Evolutionary conservation across 2,329 filamentous ascomycete species (phyloP).

Genomic region (Ceratocystis papillata): DNA sequence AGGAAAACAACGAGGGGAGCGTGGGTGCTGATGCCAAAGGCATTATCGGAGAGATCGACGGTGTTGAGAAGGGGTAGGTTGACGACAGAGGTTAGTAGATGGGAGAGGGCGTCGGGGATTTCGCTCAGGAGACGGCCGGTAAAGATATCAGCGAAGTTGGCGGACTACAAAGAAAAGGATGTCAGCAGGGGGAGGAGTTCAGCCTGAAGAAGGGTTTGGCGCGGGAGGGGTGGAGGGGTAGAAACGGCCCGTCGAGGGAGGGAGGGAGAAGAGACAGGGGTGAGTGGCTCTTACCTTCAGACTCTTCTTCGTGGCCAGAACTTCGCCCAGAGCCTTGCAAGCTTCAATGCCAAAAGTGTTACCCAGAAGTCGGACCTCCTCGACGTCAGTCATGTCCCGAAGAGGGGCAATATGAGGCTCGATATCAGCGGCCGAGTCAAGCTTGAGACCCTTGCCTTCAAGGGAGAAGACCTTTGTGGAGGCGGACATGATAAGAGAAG

Average conservation of each 20-base stretch:
- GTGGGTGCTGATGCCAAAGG: conserved; percentile 90
- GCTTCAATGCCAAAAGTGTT: conserved; percentile 90
- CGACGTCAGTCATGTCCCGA: conserved; percentile 58
- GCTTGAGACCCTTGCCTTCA: conserved; percentile 83
- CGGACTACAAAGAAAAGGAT: conserved; percentile 40
- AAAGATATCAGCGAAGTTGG: conserved; percentile 95
- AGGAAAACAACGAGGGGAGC: conserved; percentile 89
- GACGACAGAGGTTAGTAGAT: conserved; percentile 74
- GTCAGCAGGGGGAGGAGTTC: background rate
- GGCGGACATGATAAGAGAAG: conserved; percentile 36
- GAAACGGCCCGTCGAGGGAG: background rate
- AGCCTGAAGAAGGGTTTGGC: background rate
- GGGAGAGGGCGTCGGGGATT: conserved; percentile 80
- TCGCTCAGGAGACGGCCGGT: conserved; percentile 86
- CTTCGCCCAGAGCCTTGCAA: conserved; percentile 71
- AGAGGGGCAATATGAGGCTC: conserved; percentile 72
- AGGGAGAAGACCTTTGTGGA: conserved; percentile 67
- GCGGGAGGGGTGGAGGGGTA: conserved; percentile 22
- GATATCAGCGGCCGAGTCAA: conserved; percentile 78
- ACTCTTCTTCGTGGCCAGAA: conserved; percentile 73
- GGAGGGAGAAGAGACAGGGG: conserved; percentile 8
- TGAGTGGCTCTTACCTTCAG: conserved; percentile 47
- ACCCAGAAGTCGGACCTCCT: conserved; percentile 76
- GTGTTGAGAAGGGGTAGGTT: conserved; percentile 79
- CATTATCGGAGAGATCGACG: conserved; percentile 94